Percentiles rank a stretch among this genome's conserved stretches.
Evolutionary conservation across 306 rosid species (phyloP).

Genomic region (Carpinus viminea): DNA sequence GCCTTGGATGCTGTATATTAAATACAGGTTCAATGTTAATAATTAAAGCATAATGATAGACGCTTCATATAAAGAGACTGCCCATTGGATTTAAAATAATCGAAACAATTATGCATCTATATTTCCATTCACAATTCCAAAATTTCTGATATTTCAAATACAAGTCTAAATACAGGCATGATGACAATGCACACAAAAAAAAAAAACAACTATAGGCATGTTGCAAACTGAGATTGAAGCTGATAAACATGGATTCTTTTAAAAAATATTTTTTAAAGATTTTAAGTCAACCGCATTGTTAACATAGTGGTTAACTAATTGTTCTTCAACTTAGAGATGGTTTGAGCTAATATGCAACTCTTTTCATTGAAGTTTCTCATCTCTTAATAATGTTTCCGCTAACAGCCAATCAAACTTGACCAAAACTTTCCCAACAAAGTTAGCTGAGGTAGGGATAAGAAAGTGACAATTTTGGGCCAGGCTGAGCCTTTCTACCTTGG

Average conservation of each 20-base stretch:
- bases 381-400: neutral
- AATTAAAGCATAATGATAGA: neutral
- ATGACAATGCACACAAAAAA: too few relatives aligned
- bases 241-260: too few relatives aligned
- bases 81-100: neutral
- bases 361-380: neutral
- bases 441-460: neutral
- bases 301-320: neutral
- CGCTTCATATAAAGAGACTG: neutral
- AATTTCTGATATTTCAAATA: neutral
- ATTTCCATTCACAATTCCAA: slow-evolving; percentile 37
- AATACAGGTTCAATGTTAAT: neutral
- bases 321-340: neutral
- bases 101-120: too few relatives aligned
- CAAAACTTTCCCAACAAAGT: neutral
- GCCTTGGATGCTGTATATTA: slow-evolving; percentile 13
- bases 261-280: too few relatives aligned
- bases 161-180: too few relatives aligned
- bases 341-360: neutral
- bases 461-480: neutral
- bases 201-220: too few relatives aligned
- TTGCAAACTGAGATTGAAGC: too few relatives aligned
- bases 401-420: neutral
- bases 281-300: neutral
- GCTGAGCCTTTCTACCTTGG: neutral